These are phyloP conservation scores for Thielaviopsis ethacetica DNA, from an alignment of 2,329 filamentous ascomycete genomes.

Conservation along the genomic window DNA sequence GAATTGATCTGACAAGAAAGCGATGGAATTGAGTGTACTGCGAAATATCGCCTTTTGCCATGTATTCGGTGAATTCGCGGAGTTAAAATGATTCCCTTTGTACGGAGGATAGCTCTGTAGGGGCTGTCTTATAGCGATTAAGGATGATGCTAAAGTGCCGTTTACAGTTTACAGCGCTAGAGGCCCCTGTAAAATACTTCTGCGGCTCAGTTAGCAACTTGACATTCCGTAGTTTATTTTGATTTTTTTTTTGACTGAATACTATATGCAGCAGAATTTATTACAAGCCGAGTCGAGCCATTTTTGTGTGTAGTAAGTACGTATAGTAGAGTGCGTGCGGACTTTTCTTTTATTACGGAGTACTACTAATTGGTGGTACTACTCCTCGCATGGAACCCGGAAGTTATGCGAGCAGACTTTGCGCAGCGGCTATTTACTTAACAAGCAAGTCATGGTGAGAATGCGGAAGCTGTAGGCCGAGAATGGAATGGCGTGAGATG, in stretches of 20 bases:
- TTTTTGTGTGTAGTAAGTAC: too few species aligned
- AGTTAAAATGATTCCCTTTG: neutral
- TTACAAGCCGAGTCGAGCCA: neutral
- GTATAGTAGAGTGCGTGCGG: too few species aligned
- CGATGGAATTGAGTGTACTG: neutral
- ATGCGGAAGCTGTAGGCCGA: neutral
- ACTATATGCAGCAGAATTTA: neutral
- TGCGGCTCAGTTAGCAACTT: neutral
- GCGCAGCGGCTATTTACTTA: neutral
- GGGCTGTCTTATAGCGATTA: too few species aligned
- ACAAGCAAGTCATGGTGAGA: neutral
- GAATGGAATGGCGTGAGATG: neutral
- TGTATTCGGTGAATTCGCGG: slow-evolving; percentile 1
- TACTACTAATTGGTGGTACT: too few species aligned
- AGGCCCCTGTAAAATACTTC: neutral
- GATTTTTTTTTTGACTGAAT: neutral
- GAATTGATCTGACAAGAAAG: neutral
- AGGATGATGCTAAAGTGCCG: too few species aligned
- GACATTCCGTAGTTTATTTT: too few species aligned
- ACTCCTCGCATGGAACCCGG: too few species aligned
- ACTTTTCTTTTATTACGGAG: too few species aligned
- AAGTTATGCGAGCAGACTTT: too few species aligned
- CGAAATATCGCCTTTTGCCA: neutral
- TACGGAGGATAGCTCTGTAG: too few species aligned
- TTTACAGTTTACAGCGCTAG: neutral